Base-by-base conservation (phyloP, 192 early-diverging fungal genomes). In the Coemansia sp. region DNA sequence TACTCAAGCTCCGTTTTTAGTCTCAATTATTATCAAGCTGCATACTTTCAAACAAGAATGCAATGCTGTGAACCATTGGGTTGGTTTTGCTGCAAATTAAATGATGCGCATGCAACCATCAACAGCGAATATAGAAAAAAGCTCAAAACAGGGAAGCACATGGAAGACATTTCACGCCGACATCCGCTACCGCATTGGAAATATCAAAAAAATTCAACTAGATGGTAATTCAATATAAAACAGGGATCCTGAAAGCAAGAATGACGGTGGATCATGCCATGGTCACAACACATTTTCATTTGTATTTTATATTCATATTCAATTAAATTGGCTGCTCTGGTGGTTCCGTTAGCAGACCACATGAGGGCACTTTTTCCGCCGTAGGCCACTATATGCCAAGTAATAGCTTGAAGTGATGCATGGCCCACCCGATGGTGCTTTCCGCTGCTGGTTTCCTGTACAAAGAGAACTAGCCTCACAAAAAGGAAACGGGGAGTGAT, bases 291-390 rank as follows among this genome's bases (percentile, higher is more conserved):
- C n/a, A 57, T 57, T 57, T 57, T 31, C 31, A 18, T 57, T 57
- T 57, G 30, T 31, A 57, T 57, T 26, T 18, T 28, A n/a, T 31
- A 57, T 20, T 57, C 15, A 33, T 57, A 30, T 31, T 30, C 30
- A 34, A 31, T 7, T 20, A 33, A 33, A 57, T 33, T 57, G 9
- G 30, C n/a, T 57, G 55, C 25, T 20, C 55, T 57, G 30, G 30
- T 57, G 55, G 55, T 57, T 57, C 55, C 28, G 34, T 21, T 57
- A 57, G 55, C n/a, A 8, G 55, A 57, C 55, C 55, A 57, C 55
- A 57, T 57, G 55, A 57, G 55, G 18, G 1, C 7, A 2, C 12
- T 33, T 30, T 34, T 33, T n/a, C 55, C 55, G 30, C 18, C 18
- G 12, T 57, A 57, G 55, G 39, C 39, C 16, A 40, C 9, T 40